phyloP scores from a whole-genome alignment of 805 yeast genomes.

The Saccharomyces paradoxus region DNA sequence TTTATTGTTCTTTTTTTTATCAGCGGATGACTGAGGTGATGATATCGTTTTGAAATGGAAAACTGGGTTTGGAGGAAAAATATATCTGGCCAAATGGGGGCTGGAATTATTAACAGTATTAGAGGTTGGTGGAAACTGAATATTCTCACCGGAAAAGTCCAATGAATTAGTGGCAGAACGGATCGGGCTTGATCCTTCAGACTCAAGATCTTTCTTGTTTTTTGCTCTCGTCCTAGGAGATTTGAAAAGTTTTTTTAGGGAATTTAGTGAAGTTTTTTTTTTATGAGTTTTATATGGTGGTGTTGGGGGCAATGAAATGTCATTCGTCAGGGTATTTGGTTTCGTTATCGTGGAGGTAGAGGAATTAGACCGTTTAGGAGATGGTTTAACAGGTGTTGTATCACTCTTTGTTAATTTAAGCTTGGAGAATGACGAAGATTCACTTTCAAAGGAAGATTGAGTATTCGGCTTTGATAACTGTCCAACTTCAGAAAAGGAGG shows the following conservation, averaged over 20 bases:
- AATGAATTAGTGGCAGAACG: not conserved
- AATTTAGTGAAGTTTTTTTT: slow-evolving; percentile 24
- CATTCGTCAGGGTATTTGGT: not conserved
- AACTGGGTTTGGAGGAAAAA: slow-evolving; percentile 16
- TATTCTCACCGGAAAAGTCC: slow-evolving; percentile 5
- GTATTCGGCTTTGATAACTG: slow-evolving; percentile 16
- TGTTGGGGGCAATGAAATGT: slow-evolving; percentile 5
- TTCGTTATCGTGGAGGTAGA: not conserved
- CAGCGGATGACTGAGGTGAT: not conserved
- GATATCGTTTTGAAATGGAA: slow-evolving; percentile 6
- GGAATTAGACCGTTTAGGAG: not conserved
- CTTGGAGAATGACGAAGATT: slow-evolving; percentile 4
- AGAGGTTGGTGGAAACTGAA: not conserved
- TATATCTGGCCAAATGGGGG: slow-evolving; percentile 6
- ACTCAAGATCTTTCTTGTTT: not conserved
- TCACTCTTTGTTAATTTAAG: not conserved
- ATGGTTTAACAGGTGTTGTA: not conserved
- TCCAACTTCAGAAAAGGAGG: slow-evolving; percentile 8
- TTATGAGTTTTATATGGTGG: slow-evolving; percentile 16
- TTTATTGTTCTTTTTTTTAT: not conserved
- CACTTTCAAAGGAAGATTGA: slow-evolving; percentile 19
- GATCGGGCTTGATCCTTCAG: not conserved
- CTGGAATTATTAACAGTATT: not conserved
- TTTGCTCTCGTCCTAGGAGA: slow-evolving; percentile 19
- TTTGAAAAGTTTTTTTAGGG: slow-evolving; percentile 26